Conservation (phyloP, 768 basidiomycete species). For the Rhodotorula paludigena region DNA sequence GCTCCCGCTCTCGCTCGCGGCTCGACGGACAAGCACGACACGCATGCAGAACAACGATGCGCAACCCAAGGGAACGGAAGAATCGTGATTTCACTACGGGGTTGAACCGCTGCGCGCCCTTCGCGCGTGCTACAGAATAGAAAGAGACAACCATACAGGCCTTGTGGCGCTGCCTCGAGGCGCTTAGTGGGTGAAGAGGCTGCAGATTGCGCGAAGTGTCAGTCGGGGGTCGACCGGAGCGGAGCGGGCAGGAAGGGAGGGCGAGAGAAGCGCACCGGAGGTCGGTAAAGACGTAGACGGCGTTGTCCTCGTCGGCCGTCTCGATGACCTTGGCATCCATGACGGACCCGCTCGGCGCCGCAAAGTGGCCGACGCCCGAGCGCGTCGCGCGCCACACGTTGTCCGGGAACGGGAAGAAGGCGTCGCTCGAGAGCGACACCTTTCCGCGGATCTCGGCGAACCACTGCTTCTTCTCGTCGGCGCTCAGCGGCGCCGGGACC, state of each 20-base stretch:
- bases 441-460: slow-evolving; percentile 62
- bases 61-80: too few species aligned
- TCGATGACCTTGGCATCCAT: slow-evolving; percentile 97
- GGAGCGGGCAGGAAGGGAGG: neutral
- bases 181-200: slow-evolving; percentile 39
- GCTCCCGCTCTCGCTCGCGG: too few species aligned
- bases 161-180: neutral
- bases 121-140: neutral
- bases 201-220: too few species aligned
- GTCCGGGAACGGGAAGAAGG: slow-evolving; percentile 99
- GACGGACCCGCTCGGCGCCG: slow-evolving; percentile 70
- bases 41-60: too few species aligned
- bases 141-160: too few species aligned
- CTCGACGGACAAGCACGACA: too few species aligned
- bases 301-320: slow-evolving; percentile 85
- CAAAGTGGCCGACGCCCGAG: slow-evolving; percentile 87
- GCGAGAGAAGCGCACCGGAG: slow-evolving; percentile 47
- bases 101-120: too few species aligned
- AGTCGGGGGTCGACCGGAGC: too few species aligned
- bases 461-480: slow-evolving; percentile 70
- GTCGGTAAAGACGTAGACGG: slow-evolving; percentile 85
- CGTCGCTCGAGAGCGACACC: slow-evolving; percentile 91
- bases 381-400: slow-evolving; percentile 89
- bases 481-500: slow-evolving; percentile 61
- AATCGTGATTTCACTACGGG: neutral